Percentiles rank a stretch among this genome's conserved stretches.
These are phyloP conservation scores for Waltergamsia citrina DNA, from an alignment of 2,329 filamentous ascomycete genomes.

Conservation along the genomic window DNA sequence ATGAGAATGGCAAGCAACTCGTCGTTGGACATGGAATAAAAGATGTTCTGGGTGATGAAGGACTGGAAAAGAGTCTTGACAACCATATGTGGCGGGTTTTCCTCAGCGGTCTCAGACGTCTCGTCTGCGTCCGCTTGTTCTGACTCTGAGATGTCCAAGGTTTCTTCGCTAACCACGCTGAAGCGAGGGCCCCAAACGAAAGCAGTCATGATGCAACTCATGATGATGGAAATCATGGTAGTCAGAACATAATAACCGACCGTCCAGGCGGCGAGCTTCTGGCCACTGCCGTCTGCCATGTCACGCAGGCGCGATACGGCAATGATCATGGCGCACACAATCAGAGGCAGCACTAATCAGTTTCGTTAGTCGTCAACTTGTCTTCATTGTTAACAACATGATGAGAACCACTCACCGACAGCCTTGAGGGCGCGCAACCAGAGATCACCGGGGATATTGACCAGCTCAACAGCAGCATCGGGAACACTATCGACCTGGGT, in stretches of 20 bases:
- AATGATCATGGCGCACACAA: slow-evolving; percentile 41
- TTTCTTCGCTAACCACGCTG: slow-evolving; percentile 20
- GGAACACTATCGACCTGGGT: slow-evolving; percentile 31
- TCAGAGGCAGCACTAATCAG: slow-evolving; percentile 35
- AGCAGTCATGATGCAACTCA: slow-evolving; percentile 33
- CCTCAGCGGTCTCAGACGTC: slow-evolving; percentile 20
- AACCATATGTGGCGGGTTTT: slow-evolving; percentile 28
- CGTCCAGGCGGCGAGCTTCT: slow-evolving; percentile 34
- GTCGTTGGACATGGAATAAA: slow-evolving; percentile 34
- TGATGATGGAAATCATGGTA: slow-evolving; percentile 36
- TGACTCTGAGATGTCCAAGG: slow-evolving; percentile 14
- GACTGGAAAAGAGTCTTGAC: slow-evolving; percentile 38
- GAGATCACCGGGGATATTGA: slow-evolving; percentile 37
- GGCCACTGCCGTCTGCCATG: slow-evolving; percentile 29
- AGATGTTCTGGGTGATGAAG: slow-evolving; percentile 37
- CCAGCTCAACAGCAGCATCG: slow-evolving; percentile 25
- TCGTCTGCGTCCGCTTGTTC: slow-evolving; percentile 13
- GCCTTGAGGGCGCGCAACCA: slow-evolving; percentile 40
- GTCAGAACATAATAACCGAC: slow-evolving; percentile 40
- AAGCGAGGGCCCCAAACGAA: slow-evolving; percentile 39
- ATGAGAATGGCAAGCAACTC: slow-evolving; percentile 36
- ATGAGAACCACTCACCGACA: slow-evolving; percentile 25
- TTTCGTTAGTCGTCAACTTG: no score
- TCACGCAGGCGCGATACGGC: slow-evolving; percentile 36
- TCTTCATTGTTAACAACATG: neutral